Base-by-base conservation (phyloP, 1,139 yeast genomes). In the Fermentozyma sake region DNA sequence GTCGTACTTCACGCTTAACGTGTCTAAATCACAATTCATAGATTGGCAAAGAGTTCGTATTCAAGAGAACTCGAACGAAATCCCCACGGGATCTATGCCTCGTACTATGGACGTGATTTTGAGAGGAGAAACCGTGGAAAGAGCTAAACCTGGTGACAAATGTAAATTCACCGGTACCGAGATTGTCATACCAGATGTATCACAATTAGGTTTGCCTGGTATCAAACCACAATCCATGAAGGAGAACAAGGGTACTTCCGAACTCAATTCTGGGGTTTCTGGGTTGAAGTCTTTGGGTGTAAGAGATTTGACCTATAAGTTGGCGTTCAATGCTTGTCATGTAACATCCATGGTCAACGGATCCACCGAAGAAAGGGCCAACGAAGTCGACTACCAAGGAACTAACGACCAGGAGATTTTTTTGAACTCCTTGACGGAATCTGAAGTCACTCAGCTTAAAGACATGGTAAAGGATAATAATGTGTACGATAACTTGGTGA, bases 1-100 rank as follows among this genome's bases (percentile, higher is more conserved):
- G 49, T 72, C 84, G 3, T 70, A 78, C 34, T 91, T 96, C 93
- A 78, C 94, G 0, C 61, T 93, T 32, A 80, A 84, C 45, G 79
- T 89, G 12, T 56, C 84, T 16, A 86, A 87, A 54, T 85, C 95
- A 0, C 86, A 80, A 39, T 91, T 91, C 47, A 70, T 86, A 38
- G 98, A 91, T 63, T 91, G 99, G 99, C 99, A 91, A 58, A 83
- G 85, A 44, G 94, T 89, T 14, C 73, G 98, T 42, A 83, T 91
- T 37, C 99, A 91, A 54, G 99, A 91, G 52, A 93, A 91, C 49
- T 77, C 97, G 10, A 83, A 72, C 45, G 98, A 91, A 58, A 91
- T 91, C 34, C 99, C 99, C 15, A 87, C 96, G 0, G 99, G 99
- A 16, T 86, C 96, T 2, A 91, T 91, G 99, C 99, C 99, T 19